Evolutionary conservation across 2,329 filamentous ascomycete species (phyloP).

Genomic region (Fusarium goolgardi): DNA sequence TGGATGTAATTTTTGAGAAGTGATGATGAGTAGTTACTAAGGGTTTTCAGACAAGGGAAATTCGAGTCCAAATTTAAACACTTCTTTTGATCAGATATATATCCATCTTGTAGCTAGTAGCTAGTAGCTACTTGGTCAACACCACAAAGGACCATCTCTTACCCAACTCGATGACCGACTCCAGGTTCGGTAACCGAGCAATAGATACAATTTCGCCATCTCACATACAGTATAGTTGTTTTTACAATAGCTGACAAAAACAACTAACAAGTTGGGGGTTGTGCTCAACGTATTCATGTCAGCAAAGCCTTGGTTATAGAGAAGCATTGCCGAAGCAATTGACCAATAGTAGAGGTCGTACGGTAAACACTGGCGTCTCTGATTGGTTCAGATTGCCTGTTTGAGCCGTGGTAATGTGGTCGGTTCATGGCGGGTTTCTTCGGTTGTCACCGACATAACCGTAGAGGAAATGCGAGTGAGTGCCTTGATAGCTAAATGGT

Average conservation of each 20-base stretch:
- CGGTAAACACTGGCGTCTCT: slow-evolving; percentile 14
- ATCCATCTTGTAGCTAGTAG: not conserved
- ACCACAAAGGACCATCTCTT: not conserved
- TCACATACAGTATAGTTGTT: not conserved
- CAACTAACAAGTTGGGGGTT: not conserved
- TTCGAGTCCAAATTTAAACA: not conserved
- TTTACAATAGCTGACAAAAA: slow-evolving; percentile 15
- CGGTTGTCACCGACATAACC: slow-evolving; percentile 46
- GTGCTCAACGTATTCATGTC: slow-evolving; percentile 9
- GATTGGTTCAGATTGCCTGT: slow-evolving; percentile 23
- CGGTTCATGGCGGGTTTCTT: slow-evolving; percentile 51
- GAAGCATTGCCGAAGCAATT: slow-evolving; percentile 47
- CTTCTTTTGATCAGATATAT: not conserved
- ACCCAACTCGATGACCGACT: slow-evolving; percentile 38
- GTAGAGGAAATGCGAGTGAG: not conserved
- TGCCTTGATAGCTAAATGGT: not conserved
- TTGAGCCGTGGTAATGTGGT: slow-evolving; percentile 34
- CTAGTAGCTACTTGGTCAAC: not conserved
- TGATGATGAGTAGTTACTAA: not conserved
- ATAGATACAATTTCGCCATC: not conserved
- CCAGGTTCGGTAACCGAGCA: slow-evolving; percentile 28
- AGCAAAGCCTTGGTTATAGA: slow-evolving; percentile 46
- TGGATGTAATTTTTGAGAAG: not conserved
- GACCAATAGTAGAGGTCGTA: slow-evolving; percentile 46
- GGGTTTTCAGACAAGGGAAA: too few relatives aligned